Base-by-base conservation (phyloP, 345 rosid genomes). In the Zanthoxylum bungeanum region DNA sequence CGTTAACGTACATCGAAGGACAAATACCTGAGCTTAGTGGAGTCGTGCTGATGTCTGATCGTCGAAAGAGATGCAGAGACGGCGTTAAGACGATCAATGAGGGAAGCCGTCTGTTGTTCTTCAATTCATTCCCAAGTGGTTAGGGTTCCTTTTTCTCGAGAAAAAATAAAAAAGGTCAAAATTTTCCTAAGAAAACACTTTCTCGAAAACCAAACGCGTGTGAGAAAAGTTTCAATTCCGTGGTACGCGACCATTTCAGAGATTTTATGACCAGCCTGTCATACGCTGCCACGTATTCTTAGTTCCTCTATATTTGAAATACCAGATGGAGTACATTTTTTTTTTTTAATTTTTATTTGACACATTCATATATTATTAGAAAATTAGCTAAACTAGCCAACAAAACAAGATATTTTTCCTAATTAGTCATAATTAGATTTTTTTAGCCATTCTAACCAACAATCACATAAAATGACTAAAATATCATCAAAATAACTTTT, bases 131-230 rank as follows among this genome's bases (percentile, higher is more conserved):
- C 22, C 40, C 42, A n/a, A 17, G 77, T 64, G 57, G 36, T 76
- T 76, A 78, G 83, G 86, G 80, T 68, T n/a, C 50, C 12, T 24
- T 27, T 25, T 67, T 52, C 70, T 25, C 60, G 60, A 66, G 70
- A 67, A 66, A 71, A 58, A 70, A 66, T n/a, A n/a, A n/a, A n/a
- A n/a, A n/a, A n/a, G n/a, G n/a, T n/a, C n/a, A 14, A 72, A 62
- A 74, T 74, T 82, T 82, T 85, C 85, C 75, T 76, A 67, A 31
- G 70, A 19, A 31, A 37, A 44, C 77, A 77, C 83, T 85, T 85
- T 85, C 89, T 59, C 85, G 86, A 64, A 71, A 21, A 27, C 84
- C 82, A 81, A 81, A 83, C 79, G 85, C 76, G 79, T 60, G 69
- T 10, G 70, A 74, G 81, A 72, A 73, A 75, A 79, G 66, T 63